A percentile compares a stretch with the other conserved stretches of the same genome.
These are phyloP conservation scores for Phalaenopsis aphrodite DNA, from an alignment of 106 monocot species.

Conservation along the genomic window DNA sequence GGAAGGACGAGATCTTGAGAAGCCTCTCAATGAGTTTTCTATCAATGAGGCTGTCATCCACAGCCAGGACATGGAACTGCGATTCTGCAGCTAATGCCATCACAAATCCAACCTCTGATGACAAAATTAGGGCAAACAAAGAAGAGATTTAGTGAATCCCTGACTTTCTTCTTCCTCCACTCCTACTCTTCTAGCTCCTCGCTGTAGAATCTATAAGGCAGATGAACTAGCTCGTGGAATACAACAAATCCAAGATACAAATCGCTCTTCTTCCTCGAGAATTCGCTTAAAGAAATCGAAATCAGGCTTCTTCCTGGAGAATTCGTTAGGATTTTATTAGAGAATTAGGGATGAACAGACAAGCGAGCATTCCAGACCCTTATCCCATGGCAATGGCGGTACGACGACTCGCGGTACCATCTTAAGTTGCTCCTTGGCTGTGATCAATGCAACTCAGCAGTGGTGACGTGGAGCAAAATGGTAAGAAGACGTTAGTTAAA, in stretches of 20 bases:
- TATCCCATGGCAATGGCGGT: background rate
- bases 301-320: background rate
- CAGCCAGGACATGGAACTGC: conserved; percentile 46
- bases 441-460: no score
- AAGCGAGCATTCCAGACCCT: background rate
- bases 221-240: background rate
- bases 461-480: no score
- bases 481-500: no score
- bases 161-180: background rate
- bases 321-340: background rate
- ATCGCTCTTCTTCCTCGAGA: background rate
- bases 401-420: background rate
- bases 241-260: background rate
- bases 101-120: background rate
- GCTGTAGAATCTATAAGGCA: background rate
- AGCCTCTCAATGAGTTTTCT: conserved; percentile 54
- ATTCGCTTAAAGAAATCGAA: background rate
- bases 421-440: no score
- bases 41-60: conserved; percentile 57
- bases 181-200: background rate
- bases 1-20: conserved; percentile 47
- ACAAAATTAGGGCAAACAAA: background rate
- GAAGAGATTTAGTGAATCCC: background rate
- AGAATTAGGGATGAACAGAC: background rate
- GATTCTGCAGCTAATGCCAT: conserved; percentile 15